Evolutionary conservation across 2,329 filamentous ascomycete species (phyloP).

Genomic region (Fusarium sterilihyphosum): DNA sequence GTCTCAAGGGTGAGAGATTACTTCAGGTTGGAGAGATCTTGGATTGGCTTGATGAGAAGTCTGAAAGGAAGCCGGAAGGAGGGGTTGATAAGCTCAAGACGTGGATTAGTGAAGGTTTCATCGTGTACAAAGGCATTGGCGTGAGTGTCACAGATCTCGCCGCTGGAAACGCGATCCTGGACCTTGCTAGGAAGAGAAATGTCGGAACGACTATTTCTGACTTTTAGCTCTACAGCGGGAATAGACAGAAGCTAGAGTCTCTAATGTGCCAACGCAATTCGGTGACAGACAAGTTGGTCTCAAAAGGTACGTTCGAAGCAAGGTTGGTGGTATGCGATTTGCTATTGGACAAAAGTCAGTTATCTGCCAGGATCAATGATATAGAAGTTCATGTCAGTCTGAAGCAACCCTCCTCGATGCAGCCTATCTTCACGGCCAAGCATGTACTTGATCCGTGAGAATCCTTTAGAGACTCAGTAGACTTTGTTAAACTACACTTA

Average conservation of each 20-base stretch:
- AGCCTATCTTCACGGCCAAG: background rate
- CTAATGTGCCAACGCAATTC: too few relatives aligned
- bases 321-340: accelerated
- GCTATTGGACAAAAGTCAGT: background rate
- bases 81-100: background rate
- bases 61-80: background rate
- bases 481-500: accelerated
- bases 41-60: background rate
- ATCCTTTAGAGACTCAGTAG: accelerated
- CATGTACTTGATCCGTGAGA: background rate
- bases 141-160: constrained; percentile 48
- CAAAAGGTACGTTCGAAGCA: background rate
- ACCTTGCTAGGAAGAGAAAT: constrained; percentile 35
- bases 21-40: constrained; percentile 67
- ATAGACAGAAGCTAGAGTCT: background rate
- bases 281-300: accelerated
- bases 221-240: background rate
- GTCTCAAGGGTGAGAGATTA: constrained; percentile 64
- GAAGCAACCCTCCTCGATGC: background rate
- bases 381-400: background rate
- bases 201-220: constrained; percentile 12
- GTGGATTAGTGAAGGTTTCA: constrained; percentile 38
- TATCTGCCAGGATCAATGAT: background rate
- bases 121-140: constrained; percentile 44
- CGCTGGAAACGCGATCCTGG: constrained; percentile 44